phyloP scores from a whole-genome alignment of 768 basidiomycete genomes.

The Mycena latifolia region DNA sequence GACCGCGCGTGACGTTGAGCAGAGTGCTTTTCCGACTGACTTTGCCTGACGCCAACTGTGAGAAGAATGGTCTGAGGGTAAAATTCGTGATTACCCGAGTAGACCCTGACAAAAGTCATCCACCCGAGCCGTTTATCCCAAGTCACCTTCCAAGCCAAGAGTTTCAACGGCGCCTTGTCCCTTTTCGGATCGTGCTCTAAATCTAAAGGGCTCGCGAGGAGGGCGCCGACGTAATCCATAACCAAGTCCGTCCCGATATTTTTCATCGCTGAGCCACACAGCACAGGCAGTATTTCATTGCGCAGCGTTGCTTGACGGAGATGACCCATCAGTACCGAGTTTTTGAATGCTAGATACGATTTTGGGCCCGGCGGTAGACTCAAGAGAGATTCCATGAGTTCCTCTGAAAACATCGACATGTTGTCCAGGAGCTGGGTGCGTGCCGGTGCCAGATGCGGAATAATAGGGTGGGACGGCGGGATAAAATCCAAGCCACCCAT shows the following conservation, averaged over 20 bases:
- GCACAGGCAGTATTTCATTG: conserved; percentile 78
- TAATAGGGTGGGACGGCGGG: conserved; percentile 72
- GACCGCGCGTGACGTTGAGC: conserved; percentile 74
- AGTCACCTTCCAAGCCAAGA: conserved; percentile 89
- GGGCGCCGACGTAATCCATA: conserved; percentile 85
- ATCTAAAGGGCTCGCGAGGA: conserved; percentile 84
- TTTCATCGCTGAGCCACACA: conserved; percentile 87
- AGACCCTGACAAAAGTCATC: conserved; percentile 94
- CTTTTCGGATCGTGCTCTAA: conserved; percentile 60
- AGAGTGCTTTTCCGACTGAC: conserved; percentile 72
- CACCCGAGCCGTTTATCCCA: conserved; percentile 88
- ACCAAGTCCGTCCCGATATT: conserved; percentile 85
- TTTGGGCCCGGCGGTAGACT: conserved; percentile 66
- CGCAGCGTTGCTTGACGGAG: conserved; percentile 76
- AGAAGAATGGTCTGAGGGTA: conserved; percentile 19
- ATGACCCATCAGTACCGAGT: conserved; percentile 66
- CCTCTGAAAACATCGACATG: conserved; percentile 84
- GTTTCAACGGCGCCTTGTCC: conserved; percentile 63
- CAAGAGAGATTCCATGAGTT: conserved; percentile 81
- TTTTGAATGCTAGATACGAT: conserved; percentile 73
- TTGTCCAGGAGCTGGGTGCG: conserved; percentile 81
- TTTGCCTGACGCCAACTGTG: conserved; percentile 61
- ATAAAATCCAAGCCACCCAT: conserved; percentile 60
- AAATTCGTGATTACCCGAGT: conserved; percentile 73
- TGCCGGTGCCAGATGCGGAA: conserved; percentile 74